Percentiles rank a stretch among this genome's conserved stretches.
Conservation (phyloP, 2,329 filamentous ascomycete genomes). For the Aspergillus sojae region DNA sequence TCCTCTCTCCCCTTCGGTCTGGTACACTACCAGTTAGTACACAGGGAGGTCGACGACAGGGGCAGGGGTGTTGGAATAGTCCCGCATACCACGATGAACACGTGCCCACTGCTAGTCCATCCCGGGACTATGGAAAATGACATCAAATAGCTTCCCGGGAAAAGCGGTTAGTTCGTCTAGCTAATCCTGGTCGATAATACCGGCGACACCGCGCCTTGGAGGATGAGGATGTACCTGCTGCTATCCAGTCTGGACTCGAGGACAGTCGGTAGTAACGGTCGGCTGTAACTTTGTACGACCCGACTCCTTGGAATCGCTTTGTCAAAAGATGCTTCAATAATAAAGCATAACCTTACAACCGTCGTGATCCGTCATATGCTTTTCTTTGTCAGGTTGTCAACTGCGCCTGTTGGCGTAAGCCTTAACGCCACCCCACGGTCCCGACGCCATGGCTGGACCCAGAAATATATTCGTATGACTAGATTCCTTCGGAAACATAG, state of each 20-base stretch:
- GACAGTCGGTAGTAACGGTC: slow-evolving; percentile 13
- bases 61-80: neutral
- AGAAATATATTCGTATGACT: neutral
- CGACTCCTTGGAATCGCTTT: neutral
- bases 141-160: neutral
- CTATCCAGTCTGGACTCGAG: slow-evolving; percentile 4
- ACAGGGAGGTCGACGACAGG: neutral
- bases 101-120: slow-evolving; percentile 17
- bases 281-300: slow-evolving; percentile 3
- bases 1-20: neutral
- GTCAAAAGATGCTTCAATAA: slow-evolving; percentile 7
- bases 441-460: slow-evolving; percentile 2
- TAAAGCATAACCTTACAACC: neutral
- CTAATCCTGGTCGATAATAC: neutral
- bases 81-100: slow-evolving; percentile 25
- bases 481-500: neutral
- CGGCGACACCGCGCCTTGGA: neutral
- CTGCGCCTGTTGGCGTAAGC: slow-evolving; percentile 8
- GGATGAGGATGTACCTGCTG: neutral
- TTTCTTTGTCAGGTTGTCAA: slow-evolving; percentile 10
- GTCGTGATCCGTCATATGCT: slow-evolving; percentile 4
- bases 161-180: neutral
- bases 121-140: neutral
- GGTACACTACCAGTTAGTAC: neutral
- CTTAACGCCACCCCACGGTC: slow-evolving; percentile 7